These are phyloP conservation scores for Neonectria faginata DNA, from an alignment of 2,329 filamentous ascomycete species.

Conservation along the genomic window DNA sequence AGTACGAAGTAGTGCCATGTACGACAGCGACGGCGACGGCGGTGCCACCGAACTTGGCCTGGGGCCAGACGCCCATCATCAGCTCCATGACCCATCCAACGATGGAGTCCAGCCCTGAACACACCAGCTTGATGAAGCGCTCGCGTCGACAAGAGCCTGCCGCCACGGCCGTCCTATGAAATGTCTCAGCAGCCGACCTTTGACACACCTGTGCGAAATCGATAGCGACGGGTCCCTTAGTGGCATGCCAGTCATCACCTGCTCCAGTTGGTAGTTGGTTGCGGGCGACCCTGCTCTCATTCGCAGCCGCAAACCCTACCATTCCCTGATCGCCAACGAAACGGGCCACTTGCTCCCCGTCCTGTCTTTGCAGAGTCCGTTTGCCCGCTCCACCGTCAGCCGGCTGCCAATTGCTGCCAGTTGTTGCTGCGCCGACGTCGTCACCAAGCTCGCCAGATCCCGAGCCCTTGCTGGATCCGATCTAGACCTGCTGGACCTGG, in stretches of 20 bases:
- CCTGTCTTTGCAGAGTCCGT: conserved; percentile 34
- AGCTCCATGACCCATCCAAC: conserved; percentile 31
- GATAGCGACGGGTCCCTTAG: conserved; percentile 39
- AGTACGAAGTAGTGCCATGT: conserved; percentile 33
- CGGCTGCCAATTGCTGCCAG: conserved; percentile 40
- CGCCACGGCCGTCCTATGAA: conserved; percentile 37
- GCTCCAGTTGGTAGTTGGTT: conserved; percentile 43
- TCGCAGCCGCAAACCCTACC: conserved; percentile 44
- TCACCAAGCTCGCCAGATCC: conserved; percentile 44
- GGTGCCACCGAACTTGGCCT: conserved; percentile 36
- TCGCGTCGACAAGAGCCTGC: conserved; percentile 30
- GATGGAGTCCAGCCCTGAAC: conserved; percentile 27
- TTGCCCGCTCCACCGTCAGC: conserved; percentile 37
- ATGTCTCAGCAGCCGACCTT: conserved; percentile 44
- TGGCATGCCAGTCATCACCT: conserved; percentile 42
- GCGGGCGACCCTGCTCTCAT: conserved; percentile 33
- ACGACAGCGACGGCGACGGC: conserved; percentile 33
- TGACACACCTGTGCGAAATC: conserved; percentile 36
- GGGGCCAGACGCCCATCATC: conserved; percentile 32
- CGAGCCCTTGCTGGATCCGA: conserved; percentile 42
- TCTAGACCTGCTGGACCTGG: conserved; percentile 42
- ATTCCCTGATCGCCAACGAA: conserved; percentile 28
- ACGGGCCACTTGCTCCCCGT: conserved; percentile 35
- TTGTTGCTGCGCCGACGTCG: conserved; percentile 45
- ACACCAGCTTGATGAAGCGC: conserved; percentile 29